phyloP scores from a whole-genome alignment of 2,329 filamentous ascomycete species.

The Parasarocladium wereldwijsianum region DNA sequence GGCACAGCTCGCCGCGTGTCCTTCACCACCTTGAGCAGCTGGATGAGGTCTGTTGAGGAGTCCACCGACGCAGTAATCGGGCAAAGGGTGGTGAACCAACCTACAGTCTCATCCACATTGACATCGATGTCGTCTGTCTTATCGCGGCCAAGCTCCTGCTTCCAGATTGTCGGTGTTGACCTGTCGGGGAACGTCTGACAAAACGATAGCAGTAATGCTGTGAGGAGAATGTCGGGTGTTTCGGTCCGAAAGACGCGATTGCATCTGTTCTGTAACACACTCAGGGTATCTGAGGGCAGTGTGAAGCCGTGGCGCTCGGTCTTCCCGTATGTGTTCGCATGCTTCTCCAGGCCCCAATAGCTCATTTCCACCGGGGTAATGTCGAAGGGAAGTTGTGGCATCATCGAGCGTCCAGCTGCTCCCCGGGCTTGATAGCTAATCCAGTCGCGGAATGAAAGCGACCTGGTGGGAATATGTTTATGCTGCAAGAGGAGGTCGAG shows the following conservation, averaged over 20 bases:
- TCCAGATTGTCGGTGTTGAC: constrained; percentile 35
- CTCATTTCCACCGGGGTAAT: constrained; percentile 23
- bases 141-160: constrained; percentile 34
- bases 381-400: constrained; percentile 22
- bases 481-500: constrained; percentile 31
- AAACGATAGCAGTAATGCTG: constrained; percentile 40
- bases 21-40: constrained; percentile 37
- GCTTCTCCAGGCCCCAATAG: constrained; percentile 32
- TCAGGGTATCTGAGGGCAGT: constrained; percentile 25
- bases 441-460: constrained; percentile 35
- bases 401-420: constrained; percentile 14
- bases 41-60: constrained; percentile 30
- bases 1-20: constrained; percentile 30
- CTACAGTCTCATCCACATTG: constrained; percentile 41
- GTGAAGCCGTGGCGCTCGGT: constrained; percentile 26
- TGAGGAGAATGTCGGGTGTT: constrained; percentile 36
- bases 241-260: constrained; percentile 35
- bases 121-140: constrained; percentile 24
- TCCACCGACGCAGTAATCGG: constrained; percentile 31
- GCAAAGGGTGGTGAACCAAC: constrained; percentile 44
- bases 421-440: constrained; percentile 27
- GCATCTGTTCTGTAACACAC: constrained; percentile 25
- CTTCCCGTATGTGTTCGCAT: constrained; percentile 30
- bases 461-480: constrained; percentile 27
- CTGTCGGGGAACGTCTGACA: constrained; percentile 38